Percentiles rank a stretch among this genome's conserved stretches.
phyloP scores from a whole-genome alignment of 495 filamentous ascomycete genomes.

The Neurospora sp. region DNA sequence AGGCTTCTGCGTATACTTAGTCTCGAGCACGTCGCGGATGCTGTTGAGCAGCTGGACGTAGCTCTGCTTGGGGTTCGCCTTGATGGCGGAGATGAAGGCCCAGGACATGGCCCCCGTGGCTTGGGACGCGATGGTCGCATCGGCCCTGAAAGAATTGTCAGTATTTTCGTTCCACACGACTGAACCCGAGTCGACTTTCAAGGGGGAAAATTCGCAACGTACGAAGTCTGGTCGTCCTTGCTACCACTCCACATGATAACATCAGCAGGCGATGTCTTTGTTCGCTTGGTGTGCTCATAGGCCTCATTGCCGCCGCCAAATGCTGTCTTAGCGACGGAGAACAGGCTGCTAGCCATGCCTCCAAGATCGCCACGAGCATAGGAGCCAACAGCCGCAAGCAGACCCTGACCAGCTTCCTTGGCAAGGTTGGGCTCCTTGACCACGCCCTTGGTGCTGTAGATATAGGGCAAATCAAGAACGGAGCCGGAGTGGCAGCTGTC shows the following conservation, averaged over 20 bases:
- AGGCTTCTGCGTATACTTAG: constrained; percentile 90
- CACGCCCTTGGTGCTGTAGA: constrained; percentile 91
- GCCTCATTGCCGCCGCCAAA: constrained; percentile 68
- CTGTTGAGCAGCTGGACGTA: constrained; percentile 90
- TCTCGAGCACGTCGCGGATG: constrained; percentile 78
- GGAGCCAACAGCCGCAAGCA: constrained; percentile 71
- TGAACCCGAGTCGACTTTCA: neutral
- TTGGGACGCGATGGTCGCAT: constrained; percentile 58
- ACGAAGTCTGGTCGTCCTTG: constrained; percentile 93
- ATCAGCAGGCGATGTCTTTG: constrained; percentile 93
- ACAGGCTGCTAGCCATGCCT: constrained; percentile 59
- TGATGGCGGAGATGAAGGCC: constrained; percentile 84
- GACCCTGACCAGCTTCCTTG: constrained; percentile 87
- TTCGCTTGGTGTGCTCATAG: constrained; percentile 69
- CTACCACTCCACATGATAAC: constrained; percentile 97
- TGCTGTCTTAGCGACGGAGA: constrained; percentile 80
- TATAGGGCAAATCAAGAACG: constrained; percentile 89
- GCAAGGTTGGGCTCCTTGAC: constrained; percentile 97
- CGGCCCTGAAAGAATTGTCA: constrained; percentile 35
- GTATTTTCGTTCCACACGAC: constrained; percentile 21
- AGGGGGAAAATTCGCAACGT: constrained; percentile 25
- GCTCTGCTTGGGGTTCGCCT: constrained; percentile 91
- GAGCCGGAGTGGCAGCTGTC: constrained; percentile 97
- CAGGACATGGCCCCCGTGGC: constrained; percentile 97
- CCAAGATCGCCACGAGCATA: constrained; percentile 80